Conservation (phyloP, 2,329 filamentous ascomycete genomes). For the Tolypocladium pustulatum region DNA sequence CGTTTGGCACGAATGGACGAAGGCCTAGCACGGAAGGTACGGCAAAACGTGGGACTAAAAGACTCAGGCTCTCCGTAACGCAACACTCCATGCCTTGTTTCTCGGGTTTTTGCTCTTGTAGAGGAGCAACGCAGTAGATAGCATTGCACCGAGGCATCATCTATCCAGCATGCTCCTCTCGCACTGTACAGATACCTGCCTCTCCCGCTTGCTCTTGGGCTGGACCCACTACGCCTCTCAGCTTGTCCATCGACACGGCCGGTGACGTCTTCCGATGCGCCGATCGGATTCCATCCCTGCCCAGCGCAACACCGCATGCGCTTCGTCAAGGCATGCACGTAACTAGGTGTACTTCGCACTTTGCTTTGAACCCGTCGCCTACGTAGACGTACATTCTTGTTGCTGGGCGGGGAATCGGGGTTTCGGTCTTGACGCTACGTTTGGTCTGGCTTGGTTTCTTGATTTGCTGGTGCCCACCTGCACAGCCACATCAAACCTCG, state of each 20-base stretch:
- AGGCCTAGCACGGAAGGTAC: too few relatives aligned
- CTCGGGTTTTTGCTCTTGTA: neutral
- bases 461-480: neutral
- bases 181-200: neutral
- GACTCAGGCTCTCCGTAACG: too few relatives aligned
- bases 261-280: slow-evolving; percentile 4
- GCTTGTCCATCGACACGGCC: neutral
- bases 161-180: neutral
- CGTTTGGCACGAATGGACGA: too few relatives aligned
- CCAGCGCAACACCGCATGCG: slow-evolving; percentile 6
- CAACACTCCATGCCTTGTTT: neutral
- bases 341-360: neutral
- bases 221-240: neutral
- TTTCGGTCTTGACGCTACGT: neutral
- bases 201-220: neutral
- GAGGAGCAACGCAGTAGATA: neutral
- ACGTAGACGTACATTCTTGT: neutral
- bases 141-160: neutral
- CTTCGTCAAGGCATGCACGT: neutral
- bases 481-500: slow-evolving; percentile 13
- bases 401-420: neutral
- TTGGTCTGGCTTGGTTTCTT: neutral
- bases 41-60: too few relatives aligned
- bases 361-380: neutral
- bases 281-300: slow-evolving; percentile 11